Evolutionary conservation across 208 protist genomes (phyloP).

Genomic region (Wallacemonas sp.): DNA sequence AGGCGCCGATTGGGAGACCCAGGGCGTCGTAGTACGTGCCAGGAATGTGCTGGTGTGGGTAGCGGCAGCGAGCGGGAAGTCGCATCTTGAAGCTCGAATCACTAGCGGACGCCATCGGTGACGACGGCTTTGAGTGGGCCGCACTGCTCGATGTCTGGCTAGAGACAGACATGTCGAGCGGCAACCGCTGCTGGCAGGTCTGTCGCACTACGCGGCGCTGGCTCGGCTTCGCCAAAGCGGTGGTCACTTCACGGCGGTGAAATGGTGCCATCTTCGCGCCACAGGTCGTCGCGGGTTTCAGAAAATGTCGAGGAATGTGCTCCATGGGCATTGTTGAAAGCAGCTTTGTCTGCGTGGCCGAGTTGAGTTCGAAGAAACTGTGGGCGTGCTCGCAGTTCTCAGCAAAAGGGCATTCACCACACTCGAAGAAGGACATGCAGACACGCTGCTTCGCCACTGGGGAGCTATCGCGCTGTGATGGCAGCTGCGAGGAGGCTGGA

Average conservation of each 20-base stretch:
- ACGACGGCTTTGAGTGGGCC: slow-evolving; percentile 12
- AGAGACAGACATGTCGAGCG: slow-evolving; percentile 22
- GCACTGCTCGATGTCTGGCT: slow-evolving; percentile 40
- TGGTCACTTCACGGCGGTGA: slow-evolving; percentile 9
- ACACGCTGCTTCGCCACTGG: slow-evolving; percentile 47
- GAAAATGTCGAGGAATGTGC: slow-evolving; percentile 65
- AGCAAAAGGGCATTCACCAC: slow-evolving; percentile 56
- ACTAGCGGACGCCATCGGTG: not conserved
- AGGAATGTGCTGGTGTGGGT: slow-evolving; percentile 62
- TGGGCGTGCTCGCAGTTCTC: slow-evolving; percentile 72
- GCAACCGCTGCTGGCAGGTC: slow-evolving; percentile 12
- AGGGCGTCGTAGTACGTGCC: slow-evolving; percentile 89
- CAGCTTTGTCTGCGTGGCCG: slow-evolving; percentile 50
- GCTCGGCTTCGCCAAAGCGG: slow-evolving; percentile 16
- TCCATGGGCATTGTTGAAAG: slow-evolving; percentile 56
- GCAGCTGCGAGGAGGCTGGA: not conserved
- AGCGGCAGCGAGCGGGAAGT: slow-evolving; percentile 75
- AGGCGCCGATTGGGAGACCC: slow-evolving; percentile 37
- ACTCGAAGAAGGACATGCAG: slow-evolving; percentile 76
- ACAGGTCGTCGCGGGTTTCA: slow-evolving; percentile 11
- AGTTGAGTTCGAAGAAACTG: slow-evolving; percentile 59
- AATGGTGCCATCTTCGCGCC: not conserved
- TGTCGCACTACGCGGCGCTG: not conserved
- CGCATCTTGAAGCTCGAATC: slow-evolving; percentile 47
- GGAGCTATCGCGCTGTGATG: not conserved